Evolutionary conservation across 2,329 filamentous ascomycete genomes (phyloP).

Genomic region (Diplodia mutila): DNA sequence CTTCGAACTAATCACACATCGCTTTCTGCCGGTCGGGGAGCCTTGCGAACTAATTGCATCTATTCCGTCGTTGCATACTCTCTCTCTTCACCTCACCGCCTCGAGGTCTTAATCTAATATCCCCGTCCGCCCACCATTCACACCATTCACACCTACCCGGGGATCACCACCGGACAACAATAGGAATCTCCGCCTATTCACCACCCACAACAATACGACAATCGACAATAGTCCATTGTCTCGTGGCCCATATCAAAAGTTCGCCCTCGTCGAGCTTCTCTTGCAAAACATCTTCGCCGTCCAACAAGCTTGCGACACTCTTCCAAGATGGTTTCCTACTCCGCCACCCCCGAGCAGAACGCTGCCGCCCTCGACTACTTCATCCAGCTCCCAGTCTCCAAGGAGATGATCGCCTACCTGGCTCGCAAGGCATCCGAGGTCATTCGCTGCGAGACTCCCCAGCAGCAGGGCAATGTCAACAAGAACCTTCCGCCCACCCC

Average conservation of each 20-base stretch:
- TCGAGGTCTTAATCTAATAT: conserved; percentile 24
- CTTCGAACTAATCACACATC: conserved; percentile 15
- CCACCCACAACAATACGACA: not conserved
- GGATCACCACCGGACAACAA: conserved; percentile 8
- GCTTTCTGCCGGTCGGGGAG: conserved; percentile 26
- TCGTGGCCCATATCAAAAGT: not conserved
- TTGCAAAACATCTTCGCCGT: not conserved
- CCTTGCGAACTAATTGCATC: conserved; percentile 23
- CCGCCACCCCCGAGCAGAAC: conserved; percentile 58
- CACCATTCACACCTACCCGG: not conserved
- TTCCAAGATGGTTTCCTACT: conserved; percentile 48
- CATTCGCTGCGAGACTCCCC: conserved; percentile 70
- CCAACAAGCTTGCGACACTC: conserved; percentile 4
- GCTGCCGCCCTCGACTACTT: conserved; percentile 78
- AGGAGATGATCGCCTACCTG: conserved; percentile 77
- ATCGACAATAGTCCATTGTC: conserved; percentile 11
- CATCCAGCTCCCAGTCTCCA: conserved; percentile 74
- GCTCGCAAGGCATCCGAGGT: conserved; percentile 75
- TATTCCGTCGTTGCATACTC: conserved; percentile 10
- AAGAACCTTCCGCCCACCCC: conserved; percentile 61
- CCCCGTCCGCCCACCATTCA: not conserved
- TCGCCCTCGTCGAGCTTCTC: not conserved
- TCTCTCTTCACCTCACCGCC: conserved; percentile 13
- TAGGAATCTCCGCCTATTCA: conserved; percentile 14
- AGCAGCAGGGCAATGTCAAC: conserved; percentile 42